These are phyloP conservation scores for Candida manassasensis DNA, from an alignment of 805 yeast species.

Conservation along the genomic window DNA sequence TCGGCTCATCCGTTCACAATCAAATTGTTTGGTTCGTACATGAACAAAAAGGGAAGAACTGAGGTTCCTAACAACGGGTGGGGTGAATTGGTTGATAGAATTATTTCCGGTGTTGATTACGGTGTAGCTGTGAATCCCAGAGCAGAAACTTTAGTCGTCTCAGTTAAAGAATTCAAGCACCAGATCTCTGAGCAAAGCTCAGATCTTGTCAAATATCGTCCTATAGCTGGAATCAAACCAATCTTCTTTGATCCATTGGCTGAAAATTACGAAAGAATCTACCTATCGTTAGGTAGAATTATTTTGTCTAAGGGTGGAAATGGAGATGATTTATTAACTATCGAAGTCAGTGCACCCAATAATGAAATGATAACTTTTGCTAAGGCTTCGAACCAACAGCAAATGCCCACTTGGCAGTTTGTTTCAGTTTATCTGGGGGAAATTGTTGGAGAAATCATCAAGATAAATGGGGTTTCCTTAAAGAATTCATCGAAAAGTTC, in stretches of 20 bases:
- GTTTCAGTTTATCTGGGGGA: slow-evolving; percentile 71
- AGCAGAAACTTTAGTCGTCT: slow-evolving; percentile 63
- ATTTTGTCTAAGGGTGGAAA: slow-evolving; percentile 20
- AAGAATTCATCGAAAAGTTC: slow-evolving; percentile 23
- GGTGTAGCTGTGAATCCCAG: slow-evolving; percentile 82
- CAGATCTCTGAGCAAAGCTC: slow-evolving; percentile 20
- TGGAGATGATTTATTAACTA: slow-evolving; percentile 44
- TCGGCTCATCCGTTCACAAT: slow-evolving; percentile 68
- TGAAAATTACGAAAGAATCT: slow-evolving; percentile 54
- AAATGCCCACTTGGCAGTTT: slow-evolving; percentile 58
- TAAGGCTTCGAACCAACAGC: slow-evolving; percentile 62
- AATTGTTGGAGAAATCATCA: slow-evolving; percentile 64
- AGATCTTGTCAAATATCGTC: slow-evolving; percentile 22
- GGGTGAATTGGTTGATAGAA: slow-evolving; percentile 82
- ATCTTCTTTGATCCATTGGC: slow-evolving; percentile 62
- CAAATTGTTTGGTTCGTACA: slow-evolving; percentile 66
- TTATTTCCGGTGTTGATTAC: slow-evolving; percentile 65
- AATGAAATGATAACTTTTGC: slow-evolving; percentile 49
- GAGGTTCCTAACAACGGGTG: slow-evolving; percentile 56
- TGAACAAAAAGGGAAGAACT: slow-evolving; percentile 32
- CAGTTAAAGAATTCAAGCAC: slow-evolving; percentile 70
- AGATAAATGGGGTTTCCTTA: slow-evolving; percentile 52
- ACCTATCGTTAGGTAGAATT: slow-evolving; percentile 53
- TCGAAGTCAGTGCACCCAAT: slow-evolving; percentile 51
- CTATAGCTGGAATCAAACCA: slow-evolving; percentile 63